phyloP scores from a whole-genome alignment of 805 yeast genomes.

The Yamadazyma akitaensis region DNA sequence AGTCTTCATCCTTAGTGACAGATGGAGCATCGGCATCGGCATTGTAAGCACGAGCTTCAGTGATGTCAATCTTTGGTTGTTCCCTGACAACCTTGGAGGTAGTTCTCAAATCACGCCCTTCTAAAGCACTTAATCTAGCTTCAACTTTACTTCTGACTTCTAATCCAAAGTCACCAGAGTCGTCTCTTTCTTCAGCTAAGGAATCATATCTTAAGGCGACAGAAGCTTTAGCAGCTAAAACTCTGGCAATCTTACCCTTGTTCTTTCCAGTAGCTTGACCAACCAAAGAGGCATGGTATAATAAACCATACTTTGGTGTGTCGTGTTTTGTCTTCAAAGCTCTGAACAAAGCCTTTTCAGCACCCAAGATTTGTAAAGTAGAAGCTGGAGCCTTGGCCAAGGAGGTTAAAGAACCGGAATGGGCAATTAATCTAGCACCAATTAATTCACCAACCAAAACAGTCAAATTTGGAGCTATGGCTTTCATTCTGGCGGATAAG shows the following conservation, averaged over 20 bases:
- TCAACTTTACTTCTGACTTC: conserved; percentile 92
- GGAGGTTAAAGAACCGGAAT: conserved; percentile 91
- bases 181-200: conserved; percentile 94
- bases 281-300: conserved; percentile 94
- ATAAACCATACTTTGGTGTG: conserved; percentile 96
- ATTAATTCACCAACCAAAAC: conserved; percentile 95
- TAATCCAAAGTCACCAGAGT: conserved; percentile 89
- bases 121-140: conserved; percentile 87
- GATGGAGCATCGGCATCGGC: conserved; percentile 86
- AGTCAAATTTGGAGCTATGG: conserved; percentile 97
- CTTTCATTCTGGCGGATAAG: conserved; percentile 92
- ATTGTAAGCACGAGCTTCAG: conserved; percentile 85
- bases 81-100: conserved; percentile 79
- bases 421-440: conserved; percentile 97
- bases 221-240: conserved; percentile 97
- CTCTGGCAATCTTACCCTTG: conserved; percentile 98
- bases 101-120: conserved; percentile 94
- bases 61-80: conserved; percentile 80
- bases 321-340: conserved; percentile 98
- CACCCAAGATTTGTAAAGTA: conserved; percentile 96
- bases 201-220: conserved; percentile 96
- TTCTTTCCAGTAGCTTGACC: conserved; percentile 98
- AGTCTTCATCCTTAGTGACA: conserved; percentile 28
- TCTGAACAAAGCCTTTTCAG: conserved; percentile 98
- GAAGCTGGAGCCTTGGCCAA: conserved; percentile 99